Evolutionary conservation across 202 grass and related monocot genomes (phyloP).

Genomic region (Sporobolus alterniflorus): DNA sequence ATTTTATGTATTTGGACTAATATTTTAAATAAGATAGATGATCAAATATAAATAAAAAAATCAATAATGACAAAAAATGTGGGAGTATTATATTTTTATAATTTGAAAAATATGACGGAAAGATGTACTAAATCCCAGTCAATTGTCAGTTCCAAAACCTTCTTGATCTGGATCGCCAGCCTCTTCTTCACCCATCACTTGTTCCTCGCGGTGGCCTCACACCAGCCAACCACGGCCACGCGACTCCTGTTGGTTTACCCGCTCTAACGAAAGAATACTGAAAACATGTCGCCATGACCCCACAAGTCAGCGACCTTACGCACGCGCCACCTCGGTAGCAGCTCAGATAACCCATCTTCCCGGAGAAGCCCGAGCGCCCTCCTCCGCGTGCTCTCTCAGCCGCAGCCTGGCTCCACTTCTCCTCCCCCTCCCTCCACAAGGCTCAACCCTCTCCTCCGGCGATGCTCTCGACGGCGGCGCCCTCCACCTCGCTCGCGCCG

Average conservation of each 20-base stretch:
- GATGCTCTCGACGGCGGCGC: slow-evolving; percentile 54
- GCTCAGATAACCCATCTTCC: background rate
- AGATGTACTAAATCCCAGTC: too few species aligned
- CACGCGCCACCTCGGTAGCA: background rate
- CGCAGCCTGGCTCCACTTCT: background rate
- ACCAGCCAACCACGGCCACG: slow-evolving; percentile 10
- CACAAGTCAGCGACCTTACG: background rate
- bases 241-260: background rate
- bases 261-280: background rate
- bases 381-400: background rate
- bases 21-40: too few species aligned
- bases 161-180: too few species aligned
- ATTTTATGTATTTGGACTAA: too few species aligned
- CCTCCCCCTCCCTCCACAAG: background rate
- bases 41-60: too few species aligned
- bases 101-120: too few species aligned
- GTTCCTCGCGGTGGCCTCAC: slow-evolving; percentile 2
- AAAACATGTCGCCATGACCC: background rate
- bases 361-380: background rate
- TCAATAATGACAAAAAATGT: too few species aligned
- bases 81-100: too few species aligned
- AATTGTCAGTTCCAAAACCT: too few species aligned
- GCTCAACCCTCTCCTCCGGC: background rate
- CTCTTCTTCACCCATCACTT: too few species aligned
- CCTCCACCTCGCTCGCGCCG: slow-evolving; percentile 35